Base-by-base conservation (phyloP, 2,329 filamentous ascomycete species). In the Karstenula rhodostoma region DNA sequence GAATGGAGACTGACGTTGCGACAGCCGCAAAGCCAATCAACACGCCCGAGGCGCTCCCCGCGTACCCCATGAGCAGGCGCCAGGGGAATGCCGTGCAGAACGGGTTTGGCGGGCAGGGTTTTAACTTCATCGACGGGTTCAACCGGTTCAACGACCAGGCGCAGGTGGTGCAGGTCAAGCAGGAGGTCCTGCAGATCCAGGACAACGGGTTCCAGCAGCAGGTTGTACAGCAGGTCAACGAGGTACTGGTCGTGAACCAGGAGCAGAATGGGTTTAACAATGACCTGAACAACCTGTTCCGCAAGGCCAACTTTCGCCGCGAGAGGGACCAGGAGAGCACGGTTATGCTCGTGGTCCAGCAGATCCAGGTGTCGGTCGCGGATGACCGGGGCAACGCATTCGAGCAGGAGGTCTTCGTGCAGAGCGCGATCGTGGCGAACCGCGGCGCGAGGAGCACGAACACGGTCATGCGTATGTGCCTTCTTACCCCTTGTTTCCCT, bases 71-170 rank as follows among this genome's bases (percentile, higher is more conserved):
- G 12, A n/a, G 17, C 17, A 70, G 67, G 64, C 68, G 67, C 48
- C n/a, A 56, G 61, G 64, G 62, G 57, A 55, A 57, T 44, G 66
- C 52, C n/a, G 51, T 70, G 25, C 43, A 63, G 44, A 68, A 68
- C 56, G 65, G 64, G 46, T 60, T 63, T 58, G 66, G 61, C 51
- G 54, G 61, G 52, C 49, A 69, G 33, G 69, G 63, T 60, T 73
- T 73, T 68, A 71, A 72, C 69, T 71, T 74, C 62, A 65, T 69
- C 60, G 65, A 74, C 51, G 67, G 66, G 59, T 71, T 76, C 66
- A 68, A 71, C 59, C 64, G 67, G 62, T 70, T 75, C 68, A 70
- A 73, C 65, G 57, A 73, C 54, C 69, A 74, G 58, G 52, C 73
- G 27, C 68, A 71, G 40, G 65, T 74, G 17, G 63, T 76, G 59